Conservation (phyloP, 306 rosid genomes). For the Gillenia trifoliata region DNA sequence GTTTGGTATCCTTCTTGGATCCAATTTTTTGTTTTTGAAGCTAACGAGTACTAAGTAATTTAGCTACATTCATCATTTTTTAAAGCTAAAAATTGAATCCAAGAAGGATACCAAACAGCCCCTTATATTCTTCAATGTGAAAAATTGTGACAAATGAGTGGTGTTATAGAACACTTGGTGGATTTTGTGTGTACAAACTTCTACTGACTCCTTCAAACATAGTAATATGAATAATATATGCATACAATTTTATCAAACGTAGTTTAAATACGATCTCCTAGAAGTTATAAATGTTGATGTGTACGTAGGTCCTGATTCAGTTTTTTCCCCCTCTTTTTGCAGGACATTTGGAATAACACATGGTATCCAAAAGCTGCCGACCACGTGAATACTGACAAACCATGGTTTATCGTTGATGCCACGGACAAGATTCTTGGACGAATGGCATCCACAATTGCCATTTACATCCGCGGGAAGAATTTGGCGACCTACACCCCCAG, state of each 20-base stretch:
- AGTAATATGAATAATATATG: not conserved
- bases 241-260: not conserved
- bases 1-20: too few species aligned
- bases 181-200: not conserved
- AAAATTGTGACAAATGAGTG: not conserved
- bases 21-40: too few species aligned
- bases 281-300: not conserved
- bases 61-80: too few species aligned
- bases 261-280: not conserved
- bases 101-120: too few species aligned
- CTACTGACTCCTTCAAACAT: not conserved
- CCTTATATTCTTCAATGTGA: not conserved
- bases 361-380: conserved; percentile 98
- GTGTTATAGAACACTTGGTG: not conserved
- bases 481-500: conserved; percentile 81
- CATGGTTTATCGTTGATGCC: conserved; percentile 93
- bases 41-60: too few species aligned
- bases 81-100: too few species aligned
- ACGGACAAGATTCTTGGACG: conserved; percentile 85
- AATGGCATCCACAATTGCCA: conserved; percentile 87
- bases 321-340: conserved; percentile 1
- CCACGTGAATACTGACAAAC: conserved; percentile 80
- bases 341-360: conserved; percentile 94
- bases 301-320: not conserved
- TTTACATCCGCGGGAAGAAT: conserved; percentile 78